phyloP scores from a whole-genome alignment of 352 stramenopile genomes.

The Phytophthora agathidicida region DNA sequence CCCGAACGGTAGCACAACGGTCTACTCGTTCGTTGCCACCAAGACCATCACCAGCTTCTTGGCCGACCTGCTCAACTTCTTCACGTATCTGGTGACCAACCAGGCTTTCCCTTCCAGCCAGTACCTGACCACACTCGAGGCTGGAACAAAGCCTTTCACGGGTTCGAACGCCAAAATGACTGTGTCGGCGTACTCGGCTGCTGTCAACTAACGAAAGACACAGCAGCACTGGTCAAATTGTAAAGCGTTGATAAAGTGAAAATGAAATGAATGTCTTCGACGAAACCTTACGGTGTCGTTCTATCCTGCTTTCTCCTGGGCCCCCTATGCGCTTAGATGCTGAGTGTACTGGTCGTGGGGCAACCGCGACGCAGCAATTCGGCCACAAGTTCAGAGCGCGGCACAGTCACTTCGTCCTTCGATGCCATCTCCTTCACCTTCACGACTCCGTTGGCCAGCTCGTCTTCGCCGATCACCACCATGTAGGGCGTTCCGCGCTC shows the following conservation, averaged over 20 bases:
- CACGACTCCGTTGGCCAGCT: slow-evolving; percentile 93
- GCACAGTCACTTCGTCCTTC: slow-evolving; percentile 90
- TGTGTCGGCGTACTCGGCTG: slow-evolving; percentile 33
- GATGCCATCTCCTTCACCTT: slow-evolving; percentile 97
- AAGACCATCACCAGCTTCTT: slow-evolving; percentile 30
- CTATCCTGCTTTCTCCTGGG: slow-evolving; percentile 9
- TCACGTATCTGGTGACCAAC: slow-evolving; percentile 29
- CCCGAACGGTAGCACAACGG: slow-evolving; percentile 33
- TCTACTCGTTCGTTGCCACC: slow-evolving; percentile 39
- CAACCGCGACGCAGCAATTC: slow-evolving; percentile 78
- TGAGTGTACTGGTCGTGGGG: slow-evolving; percentile 70
- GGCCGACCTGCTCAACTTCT: slow-evolving; percentile 32
- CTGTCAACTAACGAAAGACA: slow-evolving; percentile 25
- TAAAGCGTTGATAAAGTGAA: neutral
- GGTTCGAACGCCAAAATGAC: slow-evolving; percentile 33
- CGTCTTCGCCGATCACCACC: slow-evolving; percentile 97
- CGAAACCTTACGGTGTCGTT: slow-evolving; percentile 10
- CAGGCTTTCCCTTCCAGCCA: slow-evolving; percentile 30
- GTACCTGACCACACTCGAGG: slow-evolving; percentile 38
- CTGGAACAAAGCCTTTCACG: slow-evolving; percentile 37
- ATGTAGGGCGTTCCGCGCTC: slow-evolving; percentile 96
- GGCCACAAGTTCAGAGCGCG: slow-evolving; percentile 72
- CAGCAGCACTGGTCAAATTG: neutral
- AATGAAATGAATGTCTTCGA: slow-evolving; percentile 11
- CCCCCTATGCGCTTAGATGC: slow-evolving; percentile 41